Base-by-base conservation (phyloP, 257 asterid species). In the Nicotiana benthamiana region DNA sequence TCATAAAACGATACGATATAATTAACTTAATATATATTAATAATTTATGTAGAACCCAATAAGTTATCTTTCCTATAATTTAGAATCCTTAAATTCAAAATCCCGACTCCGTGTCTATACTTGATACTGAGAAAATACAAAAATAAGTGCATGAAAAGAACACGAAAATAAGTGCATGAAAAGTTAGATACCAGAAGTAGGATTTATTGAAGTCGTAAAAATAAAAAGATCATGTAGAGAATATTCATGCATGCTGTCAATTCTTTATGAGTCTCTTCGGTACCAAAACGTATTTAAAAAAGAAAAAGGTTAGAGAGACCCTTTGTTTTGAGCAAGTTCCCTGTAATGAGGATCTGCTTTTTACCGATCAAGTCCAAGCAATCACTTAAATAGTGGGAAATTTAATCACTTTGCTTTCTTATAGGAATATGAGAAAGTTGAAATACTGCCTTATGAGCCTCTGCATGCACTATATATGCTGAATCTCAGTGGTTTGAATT, bases 341-440 rank as follows among this genome's bases (percentile, higher is more conserved):
- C 22, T 46, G 77, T 22, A 27, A 6, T 24, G 62, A 60, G 86
- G 65, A 36, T 84, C 40, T 40, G 30, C 61, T 79, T 34, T 34
- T 66, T 17, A 34, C 36, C 53, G 34, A 66, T 34, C 75, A 34
- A 66, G 9, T 66, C 77, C 80, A 82, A 78, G 59, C 57, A 72
- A 51, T 77, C 80, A 51, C n/a, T 52, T 51, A 52, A 66, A 34
- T 28, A 54, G 78, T 28, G 70, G 77, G 48, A 64, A 56, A 61
- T 86, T 68, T 70, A 70, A 85, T 87, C 83, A 82, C 77, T 54
- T 11, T 82, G 78, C 83, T 26, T 53, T 82, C 67, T 84, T 60
- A 75, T 84, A 75, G 89, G 86, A 84, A 86, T 86, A 32, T 81
- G 91, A 80, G 86, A 88, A 86, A 88, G 91, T 76, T 76, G 75